These are phyloP conservation scores for Ceratocystis colombiana DNA, from an alignment of 2,329 filamentous ascomycete genomes.

Conservation along the genomic window DNA sequence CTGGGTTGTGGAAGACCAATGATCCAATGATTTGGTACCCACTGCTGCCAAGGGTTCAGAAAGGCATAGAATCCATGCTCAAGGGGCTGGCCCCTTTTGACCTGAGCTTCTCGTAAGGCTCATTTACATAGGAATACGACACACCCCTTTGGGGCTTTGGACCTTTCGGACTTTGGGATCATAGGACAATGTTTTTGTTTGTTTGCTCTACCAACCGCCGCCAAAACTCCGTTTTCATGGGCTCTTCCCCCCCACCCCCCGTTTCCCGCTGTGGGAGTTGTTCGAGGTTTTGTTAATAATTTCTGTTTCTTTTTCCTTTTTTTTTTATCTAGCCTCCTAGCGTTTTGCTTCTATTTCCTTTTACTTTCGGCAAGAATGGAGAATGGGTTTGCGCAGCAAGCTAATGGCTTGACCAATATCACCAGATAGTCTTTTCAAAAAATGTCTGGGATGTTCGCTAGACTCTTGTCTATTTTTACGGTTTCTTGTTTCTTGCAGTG, in stretches of 20 bases:
- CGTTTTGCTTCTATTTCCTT: background rate
- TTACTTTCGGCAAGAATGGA: background rate
- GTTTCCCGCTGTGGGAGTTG: too few relatives aligned
- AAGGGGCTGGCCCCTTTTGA: constrained; percentile 17
- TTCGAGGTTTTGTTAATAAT: background rate
- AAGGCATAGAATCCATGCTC: constrained; percentile 2
- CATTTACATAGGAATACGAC: background rate
- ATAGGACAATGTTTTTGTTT: constrained; percentile 8
- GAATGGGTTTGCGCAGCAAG: background rate
- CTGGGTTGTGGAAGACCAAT: background rate
- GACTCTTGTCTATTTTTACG: background rate
- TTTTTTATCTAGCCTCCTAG: background rate
- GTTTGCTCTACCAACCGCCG: background rate
- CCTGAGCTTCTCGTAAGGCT: background rate
- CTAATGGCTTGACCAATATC: background rate
- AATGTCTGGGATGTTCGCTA: background rate
- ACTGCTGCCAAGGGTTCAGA: constrained; percentile 3
- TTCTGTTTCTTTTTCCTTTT: background rate
- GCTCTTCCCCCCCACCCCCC: background rate
- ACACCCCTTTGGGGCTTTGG: background rate
- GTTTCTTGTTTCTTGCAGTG: background rate
- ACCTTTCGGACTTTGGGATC: background rate
- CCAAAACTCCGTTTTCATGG: background rate
- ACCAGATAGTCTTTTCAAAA: background rate
- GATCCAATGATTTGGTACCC: constrained; percentile 7